Base-by-base conservation (phyloP, 768 basidiomycete species). In the Phylloporus rhodoxanthus region DNA sequence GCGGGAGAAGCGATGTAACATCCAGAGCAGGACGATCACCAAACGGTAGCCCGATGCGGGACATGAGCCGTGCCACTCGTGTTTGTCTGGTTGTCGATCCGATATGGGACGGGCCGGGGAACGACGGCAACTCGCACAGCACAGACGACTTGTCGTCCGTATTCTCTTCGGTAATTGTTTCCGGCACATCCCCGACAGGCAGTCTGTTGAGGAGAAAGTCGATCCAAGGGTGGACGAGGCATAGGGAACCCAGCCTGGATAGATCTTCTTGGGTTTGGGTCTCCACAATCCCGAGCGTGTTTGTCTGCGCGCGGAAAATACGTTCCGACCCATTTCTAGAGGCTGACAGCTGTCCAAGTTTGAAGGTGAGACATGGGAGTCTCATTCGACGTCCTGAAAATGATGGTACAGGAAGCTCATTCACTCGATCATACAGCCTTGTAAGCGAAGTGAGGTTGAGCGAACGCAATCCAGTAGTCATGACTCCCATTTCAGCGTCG, bases 181-280 rank as follows among this genome's bases (percentile, higher is more conserved):
- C 7, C 7, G 15, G 4, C 15, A 14, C 8, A 15, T 32, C 11
- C 21, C 19, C 19, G 8, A 52, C n/a, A 5, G 29, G 45, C 13
- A 15, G 41, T 42, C 54, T 19, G 17, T 45, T 48, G 1, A 55
- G 56, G 3, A 56, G 51, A 10, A 47, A 50, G 28, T 43, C 43
- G 1, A 57, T 51, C 53, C 55, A 57, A 1, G 55, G 55, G 25
- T 57, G 46, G 8, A 55, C 20, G 7, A 56, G 42, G 8, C 4
- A 20, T 1, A 56, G n/a, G 3, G 28, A 29, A 1, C 29, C 28
- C 3, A 48, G 8, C 14, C 6, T 36, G 11, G 57, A 30, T 6
- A 58, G 30, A 19, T 55, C 48, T 7, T 57, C 47, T 2, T 7
- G 37, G 9, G 48, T 51, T 19, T 4, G 26, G 4, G 57, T 57